Evolutionary conservation across 768 basidiomycete genomes (phyloP).

Genomic region (Naganishia vaughanmartiniae): DNA sequence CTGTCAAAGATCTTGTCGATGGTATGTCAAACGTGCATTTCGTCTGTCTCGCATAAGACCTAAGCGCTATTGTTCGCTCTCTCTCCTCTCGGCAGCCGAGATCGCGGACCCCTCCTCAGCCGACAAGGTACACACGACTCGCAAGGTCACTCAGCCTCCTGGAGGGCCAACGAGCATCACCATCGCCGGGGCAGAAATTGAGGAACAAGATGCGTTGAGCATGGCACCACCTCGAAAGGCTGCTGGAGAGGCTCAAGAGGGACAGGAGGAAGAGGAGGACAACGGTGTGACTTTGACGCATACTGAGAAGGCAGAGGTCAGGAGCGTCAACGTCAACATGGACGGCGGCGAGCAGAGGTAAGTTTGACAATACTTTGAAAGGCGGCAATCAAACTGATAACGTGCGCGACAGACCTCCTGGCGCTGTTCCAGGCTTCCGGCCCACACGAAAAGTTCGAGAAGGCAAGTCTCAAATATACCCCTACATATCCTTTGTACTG

Average conservation of each 20-base stretch:
- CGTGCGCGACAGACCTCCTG: background rate
- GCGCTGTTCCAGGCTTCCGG: constrained; percentile 20
- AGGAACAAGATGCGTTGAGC: constrained; percentile 48
- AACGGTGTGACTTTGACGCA: constrained; percentile 44
- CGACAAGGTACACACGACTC: constrained; percentile 44
- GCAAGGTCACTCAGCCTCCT: constrained; percentile 49
- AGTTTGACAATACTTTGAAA: constrained; percentile 1
- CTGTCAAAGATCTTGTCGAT: constrained; percentile 51
- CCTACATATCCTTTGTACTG: background rate
- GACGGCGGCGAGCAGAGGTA: constrained; percentile 36
- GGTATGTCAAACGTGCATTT: constrained; percentile 31
- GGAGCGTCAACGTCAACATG: constrained; percentile 40
- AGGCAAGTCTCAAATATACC: constrained; percentile 34
- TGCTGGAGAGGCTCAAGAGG: constrained; percentile 1
- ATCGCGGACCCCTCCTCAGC: constrained; percentile 46
- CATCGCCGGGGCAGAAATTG: constrained; percentile 46
- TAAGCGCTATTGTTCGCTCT: background rate
- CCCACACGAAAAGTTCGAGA: constrained; percentile 49
- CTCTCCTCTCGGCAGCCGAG: constrained; percentile 39
- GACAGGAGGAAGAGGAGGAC: constrained; percentile 39
- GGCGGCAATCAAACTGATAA: background rate
- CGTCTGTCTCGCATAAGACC: background rate
- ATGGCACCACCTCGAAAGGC: constrained; percentile 43
- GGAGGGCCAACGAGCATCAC: constrained; percentile 44
- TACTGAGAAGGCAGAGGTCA: constrained; percentile 43